These are phyloP conservation scores for Exobasidium cylindrosporum DNA, from an alignment of 1,284 basidiomycete species.

Conservation along the genomic window DNA sequence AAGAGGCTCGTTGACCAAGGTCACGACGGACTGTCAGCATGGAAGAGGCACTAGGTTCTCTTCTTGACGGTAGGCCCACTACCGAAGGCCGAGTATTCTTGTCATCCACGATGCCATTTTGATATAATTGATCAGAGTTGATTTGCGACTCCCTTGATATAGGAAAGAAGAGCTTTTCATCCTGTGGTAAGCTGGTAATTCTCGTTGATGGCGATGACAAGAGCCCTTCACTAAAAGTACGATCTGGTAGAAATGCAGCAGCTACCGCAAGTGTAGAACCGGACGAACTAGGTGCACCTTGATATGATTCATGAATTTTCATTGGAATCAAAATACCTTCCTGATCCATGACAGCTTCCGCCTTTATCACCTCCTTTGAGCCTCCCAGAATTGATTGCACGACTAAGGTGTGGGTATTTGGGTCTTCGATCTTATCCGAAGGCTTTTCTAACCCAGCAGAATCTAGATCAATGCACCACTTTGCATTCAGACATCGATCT, in stretches of 20 bases:
- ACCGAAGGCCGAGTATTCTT: no score
- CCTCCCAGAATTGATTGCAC: slow-evolving; percentile 7
- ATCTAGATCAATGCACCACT: slow-evolving; percentile 68
- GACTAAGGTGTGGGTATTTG: slow-evolving; percentile 6
- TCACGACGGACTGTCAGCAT: not conserved
- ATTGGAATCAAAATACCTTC: slow-evolving; percentile 8
- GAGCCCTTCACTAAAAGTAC: not conserved
- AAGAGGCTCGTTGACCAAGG: not conserved
- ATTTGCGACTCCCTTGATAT: not conserved
- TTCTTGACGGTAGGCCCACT: not conserved
- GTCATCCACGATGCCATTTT: not conserved
- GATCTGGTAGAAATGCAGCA: not conserved
- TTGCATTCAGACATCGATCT: slow-evolving; percentile 80
- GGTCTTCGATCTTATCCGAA: not conserved
- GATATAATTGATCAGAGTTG: not conserved
- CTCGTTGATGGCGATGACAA: not conserved
- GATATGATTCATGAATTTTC: not conserved
- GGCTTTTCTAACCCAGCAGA: not conserved
- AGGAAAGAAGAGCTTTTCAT: not conserved
- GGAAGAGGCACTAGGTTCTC: not conserved
- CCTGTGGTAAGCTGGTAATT: not conserved
- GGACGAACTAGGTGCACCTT: not conserved
- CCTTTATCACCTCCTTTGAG: not conserved
- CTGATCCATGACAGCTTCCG: not conserved
- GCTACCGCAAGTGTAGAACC: not conserved